Base-by-base conservation (phyloP, 2,329 filamentous ascomycete genomes). In the Neonectria coccinea region DNA sequence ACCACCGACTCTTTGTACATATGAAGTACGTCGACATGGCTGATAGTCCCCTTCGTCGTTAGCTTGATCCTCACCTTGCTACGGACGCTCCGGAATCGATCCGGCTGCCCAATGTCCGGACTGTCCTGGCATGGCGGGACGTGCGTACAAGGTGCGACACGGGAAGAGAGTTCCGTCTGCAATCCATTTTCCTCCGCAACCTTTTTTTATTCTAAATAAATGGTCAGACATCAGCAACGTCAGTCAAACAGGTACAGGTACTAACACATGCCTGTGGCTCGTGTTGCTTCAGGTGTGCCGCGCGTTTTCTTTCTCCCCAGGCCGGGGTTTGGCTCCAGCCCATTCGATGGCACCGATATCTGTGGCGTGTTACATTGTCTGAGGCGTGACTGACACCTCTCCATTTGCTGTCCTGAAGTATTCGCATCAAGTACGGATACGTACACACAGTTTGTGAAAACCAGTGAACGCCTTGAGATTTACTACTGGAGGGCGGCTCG, bases 81-180 rank as follows among this genome's bases (percentile, higher is more conserved):
- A 25, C 55, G 48, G 57, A 56, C 33, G 52, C 47, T 29, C 65
- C 60, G 48, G 67, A 29, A 67, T 36, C 36, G 29, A 41, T 60
- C 50, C 53, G 58, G 65, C 59, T 44, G 60, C 53, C 50, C 59
- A 59, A 48, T 45, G 56, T 33, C 56, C 16, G 50, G 51, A 45
- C 29, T 63, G 39, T 22, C 22, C 51, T 53, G 50, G 22, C 48
- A 8, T 25, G 18, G 29, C 27, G 53, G 31, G 27, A 54, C 56
- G 59, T 64, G 64, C 58, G 56, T 44, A 36, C 33, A 62, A 56
- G 42, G 60, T 68, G 64, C 58, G 56, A 68, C 58, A 54, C 25
- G 11, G 42, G 42, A 22, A 50, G 62, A 58, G 56, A 54, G 51
- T 52, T 47, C 50, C 33, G 36, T 20, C 58, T 53, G 48, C 70